Base-by-base conservation (phyloP, 345 rosid genomes). In the Aquilaria malaccensis region DNA sequence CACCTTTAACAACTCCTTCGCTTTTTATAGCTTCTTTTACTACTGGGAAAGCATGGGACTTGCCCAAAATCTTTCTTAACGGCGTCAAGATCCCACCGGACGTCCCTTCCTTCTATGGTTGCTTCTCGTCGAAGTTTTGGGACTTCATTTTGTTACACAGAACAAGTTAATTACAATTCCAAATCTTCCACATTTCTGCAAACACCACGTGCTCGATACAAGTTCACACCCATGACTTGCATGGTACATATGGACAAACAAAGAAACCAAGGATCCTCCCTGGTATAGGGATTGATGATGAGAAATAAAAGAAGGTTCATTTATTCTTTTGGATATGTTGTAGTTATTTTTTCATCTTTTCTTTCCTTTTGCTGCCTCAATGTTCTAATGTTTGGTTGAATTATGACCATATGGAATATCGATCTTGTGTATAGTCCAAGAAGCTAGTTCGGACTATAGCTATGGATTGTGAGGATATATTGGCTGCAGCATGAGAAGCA, bases 221-320 rank as follows among this genome's bases (percentile, higher is more conserved):
- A 22, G 22, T 22, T 22, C 22, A 22, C 22, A 22, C 22, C 22
- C 22, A 22, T 22, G 22, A 22, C 22, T 22, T 22, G 22, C 22
- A 22, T 22, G 0, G 22, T 22, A 22, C 22, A 22, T 22, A 22
- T 22, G 80, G 85, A 63, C 96, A 94, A 13, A 71, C 3, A 59
- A 89, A 81, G 85, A 84, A 71, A 82, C 97, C 96, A n/a, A 83
- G 80, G 62, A 72, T 93, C 68, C 84, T 77, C 22, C 98, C 86
- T 14, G 64, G 72, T 46, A 74, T 56, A 52, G 83, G 65, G 60
- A 22, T 72, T 22, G 22, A 22, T 29, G 71, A 84, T 70, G 83
- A 81, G 74, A 78, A 78, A 65, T 80, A 88, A 37, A 84, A 84
- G 77, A 72, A 85, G 96, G 97, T 93, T 58, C 31, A 70, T 29